Percentiles rank a stretch among this genome's conserved stretches.
Conservation (phyloP, 2,329 filamentous ascomycete species). For the Teratosphaeria destructans region DNA sequence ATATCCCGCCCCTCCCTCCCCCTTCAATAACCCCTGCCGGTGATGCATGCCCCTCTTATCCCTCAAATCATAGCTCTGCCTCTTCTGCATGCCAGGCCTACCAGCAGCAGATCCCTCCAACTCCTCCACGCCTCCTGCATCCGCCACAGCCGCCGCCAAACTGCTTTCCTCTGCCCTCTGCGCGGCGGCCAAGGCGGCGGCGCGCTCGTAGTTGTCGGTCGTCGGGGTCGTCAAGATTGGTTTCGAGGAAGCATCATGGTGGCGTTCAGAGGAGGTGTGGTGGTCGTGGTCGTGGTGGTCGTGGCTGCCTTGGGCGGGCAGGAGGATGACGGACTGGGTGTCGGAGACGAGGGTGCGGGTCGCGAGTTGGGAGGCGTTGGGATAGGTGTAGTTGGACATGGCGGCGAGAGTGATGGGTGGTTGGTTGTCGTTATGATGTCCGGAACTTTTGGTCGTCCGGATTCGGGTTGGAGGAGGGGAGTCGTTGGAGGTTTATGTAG, state of each 20-base stretch:
- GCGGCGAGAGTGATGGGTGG: conserved; percentile 2
- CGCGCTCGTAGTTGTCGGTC: conserved; percentile 22
- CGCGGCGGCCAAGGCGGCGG: conserved; percentile 10
- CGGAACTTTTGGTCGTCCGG: not conserved
- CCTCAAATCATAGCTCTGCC: conserved; percentile 21
- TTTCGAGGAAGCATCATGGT: not conserved
- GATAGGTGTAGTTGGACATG: conserved; percentile 9
- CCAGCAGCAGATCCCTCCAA: not conserved
- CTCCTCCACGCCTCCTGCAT: not conserved
- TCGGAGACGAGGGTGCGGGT: conserved; percentile 13
- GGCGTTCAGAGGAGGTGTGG: not conserved
- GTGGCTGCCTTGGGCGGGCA: conserved; percentile 8
- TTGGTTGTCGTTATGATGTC: conserved; percentile 2
- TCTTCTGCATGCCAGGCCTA: conserved; percentile 14
- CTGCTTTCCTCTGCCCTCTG: conserved; percentile 2
- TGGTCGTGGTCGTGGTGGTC: conserved; percentile 4
- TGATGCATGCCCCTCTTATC: conserved; percentile 22
- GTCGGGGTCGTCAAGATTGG: conserved; percentile 9
- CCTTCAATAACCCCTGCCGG: conserved; percentile 15
- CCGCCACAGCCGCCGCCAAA: not conserved
- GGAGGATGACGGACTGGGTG: conserved; percentile 8
- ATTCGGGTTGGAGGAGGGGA: not conserved
- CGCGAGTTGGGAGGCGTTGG: conserved; percentile 9
- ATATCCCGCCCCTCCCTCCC: not conserved
- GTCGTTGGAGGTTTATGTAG: not conserved